These are phyloP conservation scores for Schizophyllum amplum DNA, from an alignment of 1,284 basidiomycete species.

Conservation along the genomic window DNA sequence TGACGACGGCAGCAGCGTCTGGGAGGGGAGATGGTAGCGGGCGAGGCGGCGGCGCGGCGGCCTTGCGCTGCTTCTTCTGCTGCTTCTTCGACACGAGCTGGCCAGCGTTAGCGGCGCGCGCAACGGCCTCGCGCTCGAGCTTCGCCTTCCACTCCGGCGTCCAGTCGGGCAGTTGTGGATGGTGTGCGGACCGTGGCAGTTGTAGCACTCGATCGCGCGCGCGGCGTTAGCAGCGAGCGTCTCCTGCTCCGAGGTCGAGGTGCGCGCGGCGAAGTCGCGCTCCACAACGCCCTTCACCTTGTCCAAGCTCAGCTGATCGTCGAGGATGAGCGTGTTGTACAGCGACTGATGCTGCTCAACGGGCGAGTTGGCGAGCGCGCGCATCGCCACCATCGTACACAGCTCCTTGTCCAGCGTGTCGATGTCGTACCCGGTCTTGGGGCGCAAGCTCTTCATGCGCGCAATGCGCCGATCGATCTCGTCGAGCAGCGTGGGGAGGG, in stretches of 20 bases:
- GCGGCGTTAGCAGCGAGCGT: conserved; percentile 1
- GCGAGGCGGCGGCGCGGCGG: too few species aligned
- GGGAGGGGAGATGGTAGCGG: too few species aligned
- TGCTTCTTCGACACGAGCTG: too few species aligned
- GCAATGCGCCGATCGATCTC: conserved; percentile 1
- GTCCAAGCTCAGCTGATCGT: conserved; percentile 2
- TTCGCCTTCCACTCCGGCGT: too few species aligned
- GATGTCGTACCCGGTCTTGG: conserved; percentile 1
- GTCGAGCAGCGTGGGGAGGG: conserved; percentile 1
- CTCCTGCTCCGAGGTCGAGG: conserved; percentile 1
- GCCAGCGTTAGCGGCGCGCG: too few species aligned
- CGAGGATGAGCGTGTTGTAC: conserved; percentile 1
- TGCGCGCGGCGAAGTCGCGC: conserved; percentile 4
- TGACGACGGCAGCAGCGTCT: too few species aligned
- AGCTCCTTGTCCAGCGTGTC: conserved; percentile 3
- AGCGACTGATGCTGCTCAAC: not conserved
- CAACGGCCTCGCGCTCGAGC: too few species aligned
- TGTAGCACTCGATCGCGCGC: conserved; percentile 1
- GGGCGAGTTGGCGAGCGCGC: conserved; percentile 3
- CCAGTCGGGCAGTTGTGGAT: not conserved
- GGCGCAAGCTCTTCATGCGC: conserved; percentile 1
- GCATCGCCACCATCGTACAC: conserved; percentile 5
- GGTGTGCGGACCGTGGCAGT: conserved; percentile 3
- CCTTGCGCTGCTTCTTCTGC: too few species aligned
- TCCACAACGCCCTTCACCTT: conserved; percentile 2